Base-by-base conservation (phyloP, 768 basidiomycete species). In the Leccinellum luteum region DNA sequence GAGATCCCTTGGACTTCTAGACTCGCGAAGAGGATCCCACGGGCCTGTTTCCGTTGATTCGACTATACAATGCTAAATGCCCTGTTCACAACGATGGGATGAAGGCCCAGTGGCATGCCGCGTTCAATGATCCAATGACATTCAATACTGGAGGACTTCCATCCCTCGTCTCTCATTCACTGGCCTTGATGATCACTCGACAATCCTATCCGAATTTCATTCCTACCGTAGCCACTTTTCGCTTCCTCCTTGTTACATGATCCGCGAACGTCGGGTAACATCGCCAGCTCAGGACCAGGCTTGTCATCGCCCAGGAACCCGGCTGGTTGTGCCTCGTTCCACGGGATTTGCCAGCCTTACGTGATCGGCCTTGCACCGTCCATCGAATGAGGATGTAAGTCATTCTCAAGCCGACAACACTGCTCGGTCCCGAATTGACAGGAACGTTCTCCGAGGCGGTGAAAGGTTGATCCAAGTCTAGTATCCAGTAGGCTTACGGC, bases 401-500 rank as follows among this genome's bases (percentile, higher is more conserved):
- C n/a, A n/a, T n/a, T n/a, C n/a, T n/a, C n/a, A n/a, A n/a, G n/a
- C n/a, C n/a, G n/a, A n/a, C 28, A 19, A 8, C 15, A n/a, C 19
- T 6, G 25, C 17, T 55, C 62, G 62, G 57, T 54, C 27, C 61
- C 61, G 50, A 63, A 21, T 12, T 19, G 3, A 38, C 48, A n/a
- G 21, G 44, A 45, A 45, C 21, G 27, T 14, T 25, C 47, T 23
- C 8, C 55, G 7, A 44, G 3, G 28, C 17, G 30, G 52, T 28
- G 34, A n/a, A 49, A 21, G 17, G 44, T 54, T 53, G 44, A 50
- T 25, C 4, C n/a, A 41, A 38, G 38, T 27, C 45, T 28, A 28
- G 28, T 60, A 67, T 60, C 62, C 28, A 28, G 28, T 54, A 58
- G 47, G 51, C 19, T 52, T 31, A 6, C 27, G 7, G 12, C 27